These are phyloP conservation scores for Lentinula edodes DNA, from an alignment of 768 basidiomycete species.

Conservation along the genomic window DNA sequence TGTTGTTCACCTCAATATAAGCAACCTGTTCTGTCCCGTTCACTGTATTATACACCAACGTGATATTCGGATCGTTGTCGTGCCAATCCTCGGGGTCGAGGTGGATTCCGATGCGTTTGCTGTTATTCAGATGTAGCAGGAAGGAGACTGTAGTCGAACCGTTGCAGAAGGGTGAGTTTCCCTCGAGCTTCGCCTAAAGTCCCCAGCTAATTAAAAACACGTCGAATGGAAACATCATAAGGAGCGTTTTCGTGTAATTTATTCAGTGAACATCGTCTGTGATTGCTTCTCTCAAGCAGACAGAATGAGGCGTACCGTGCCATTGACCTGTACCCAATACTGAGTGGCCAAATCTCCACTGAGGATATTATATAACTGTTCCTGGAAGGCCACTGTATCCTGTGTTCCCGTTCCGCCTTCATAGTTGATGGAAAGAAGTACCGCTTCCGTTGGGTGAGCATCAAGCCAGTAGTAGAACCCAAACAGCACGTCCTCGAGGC, in stretches of 20 bases:
- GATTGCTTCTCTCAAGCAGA: not conserved
- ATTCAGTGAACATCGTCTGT: not conserved
- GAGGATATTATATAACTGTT: slow-evolving; percentile 34
- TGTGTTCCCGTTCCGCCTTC: slow-evolving; percentile 42
- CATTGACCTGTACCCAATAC: slow-evolving; percentile 44
- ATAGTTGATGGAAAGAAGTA: slow-evolving; percentile 45
- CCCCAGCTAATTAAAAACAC: slow-evolving; percentile 26
- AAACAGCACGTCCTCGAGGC: slow-evolving; percentile 44
- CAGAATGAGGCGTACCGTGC: slow-evolving; percentile 24
- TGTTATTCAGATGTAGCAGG: slow-evolving; percentile 23
- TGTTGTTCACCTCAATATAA: slow-evolving; percentile 32
- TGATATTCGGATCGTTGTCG: slow-evolving; percentile 41
- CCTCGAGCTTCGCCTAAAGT: slow-evolving; percentile 47
- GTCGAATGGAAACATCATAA: not conserved
- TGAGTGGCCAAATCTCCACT: slow-evolving; percentile 29
- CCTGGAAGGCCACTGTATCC: slow-evolving; percentile 35
- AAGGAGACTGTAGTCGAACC: slow-evolving; percentile 37
- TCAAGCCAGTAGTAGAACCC: slow-evolving; percentile 49
- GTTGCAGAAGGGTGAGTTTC: slow-evolving; percentile 45
- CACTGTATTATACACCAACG: slow-evolving; percentile 35
- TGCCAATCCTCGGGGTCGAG: slow-evolving; percentile 39
- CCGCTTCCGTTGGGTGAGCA: slow-evolving; percentile 44
- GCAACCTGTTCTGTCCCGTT: slow-evolving; percentile 26
- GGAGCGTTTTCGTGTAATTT: not conserved
- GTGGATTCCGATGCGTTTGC: slow-evolving; percentile 38